A percentile compares a stretch with the other conserved stretches of the same genome.
Evolutionary conservation across 306 rosid genomes (phyloP).

Genomic region (Sechiopsis laciniata): DNA sequence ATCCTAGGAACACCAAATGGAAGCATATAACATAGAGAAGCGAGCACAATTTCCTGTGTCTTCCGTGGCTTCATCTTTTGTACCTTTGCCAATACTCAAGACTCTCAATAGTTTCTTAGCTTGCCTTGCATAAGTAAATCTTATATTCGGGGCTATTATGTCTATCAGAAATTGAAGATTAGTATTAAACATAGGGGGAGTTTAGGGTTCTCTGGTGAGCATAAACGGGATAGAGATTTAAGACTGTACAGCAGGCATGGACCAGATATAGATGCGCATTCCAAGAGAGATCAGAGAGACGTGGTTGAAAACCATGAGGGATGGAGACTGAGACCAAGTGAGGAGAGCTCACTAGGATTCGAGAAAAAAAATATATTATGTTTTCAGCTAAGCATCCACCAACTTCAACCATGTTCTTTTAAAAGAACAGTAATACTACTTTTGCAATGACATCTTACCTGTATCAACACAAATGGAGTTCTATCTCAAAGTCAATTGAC

Average conservation of each 20-base stretch:
- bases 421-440: neutral
- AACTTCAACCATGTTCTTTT: neutral
- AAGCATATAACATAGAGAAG: no score
- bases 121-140: no score
- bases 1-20: no score
- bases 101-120: no score
- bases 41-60: no score
- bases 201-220: neutral
- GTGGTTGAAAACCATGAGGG: neutral
- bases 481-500: no score
- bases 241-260: neutral
- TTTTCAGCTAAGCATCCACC: neutral
- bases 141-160: no score
- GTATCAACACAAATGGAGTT: neutral
- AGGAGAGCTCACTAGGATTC: neutral
- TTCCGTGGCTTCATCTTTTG: no score
- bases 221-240: neutral
- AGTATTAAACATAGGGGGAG: neutral
- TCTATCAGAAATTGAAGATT: no score
- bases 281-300: neutral
- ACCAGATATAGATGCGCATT: neutral
- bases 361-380: neutral
- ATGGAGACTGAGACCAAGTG: constrained; percentile 1
- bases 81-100: no score
- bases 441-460: neutral